These are phyloP conservation scores for Iberis pinnata DNA, from an alignment of 345 rosid genomes.

Conservation along the genomic window DNA sequence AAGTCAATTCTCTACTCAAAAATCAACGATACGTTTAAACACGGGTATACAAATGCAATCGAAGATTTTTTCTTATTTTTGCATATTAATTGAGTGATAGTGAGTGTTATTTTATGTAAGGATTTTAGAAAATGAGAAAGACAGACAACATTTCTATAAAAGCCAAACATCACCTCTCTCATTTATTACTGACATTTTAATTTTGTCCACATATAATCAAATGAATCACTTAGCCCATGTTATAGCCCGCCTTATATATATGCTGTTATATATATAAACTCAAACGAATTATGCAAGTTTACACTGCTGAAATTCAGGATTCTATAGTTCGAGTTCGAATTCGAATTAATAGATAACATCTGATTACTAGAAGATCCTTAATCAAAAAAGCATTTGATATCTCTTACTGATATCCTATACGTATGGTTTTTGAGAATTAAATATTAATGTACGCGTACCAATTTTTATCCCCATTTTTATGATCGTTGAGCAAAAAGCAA, in stretches of 20 bases:
- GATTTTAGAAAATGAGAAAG: conserved; percentile 19
- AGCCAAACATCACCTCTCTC: conserved; percentile 28
- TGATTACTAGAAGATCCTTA: too few relatives aligned
- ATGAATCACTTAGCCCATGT: conserved; percentile 27
- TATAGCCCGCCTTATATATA: conserved; percentile 31
- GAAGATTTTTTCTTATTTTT: neutral
- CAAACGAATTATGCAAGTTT: conserved; percentile 9
- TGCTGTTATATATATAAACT: too few relatives aligned
- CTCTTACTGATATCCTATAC: too few relatives aligned
- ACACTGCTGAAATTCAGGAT: too few relatives aligned
- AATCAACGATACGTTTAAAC: neutral
- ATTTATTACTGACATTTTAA: conserved; percentile 26
- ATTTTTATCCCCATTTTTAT: too few relatives aligned
- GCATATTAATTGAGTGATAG: conserved; percentile 23
- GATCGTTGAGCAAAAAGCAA: too few relatives aligned
- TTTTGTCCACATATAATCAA: conserved; percentile 45
- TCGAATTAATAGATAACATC: too few relatives aligned
- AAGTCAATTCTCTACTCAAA: neutral
- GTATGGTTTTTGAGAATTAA: too few relatives aligned
- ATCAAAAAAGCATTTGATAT: too few relatives aligned
- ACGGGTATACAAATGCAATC: too few relatives aligned
- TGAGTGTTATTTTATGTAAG: conserved; percentile 9
- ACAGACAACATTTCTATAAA: conserved; percentile 22
- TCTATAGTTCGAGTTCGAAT: too few relatives aligned
- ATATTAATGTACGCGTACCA: too few relatives aligned